Percentiles rank a stretch among this genome's conserved stretches.
phyloP scores from a whole-genome alignment of 228 moss, liverwort and hornwort genomes.

The Sphagnum fallax region DNA sequence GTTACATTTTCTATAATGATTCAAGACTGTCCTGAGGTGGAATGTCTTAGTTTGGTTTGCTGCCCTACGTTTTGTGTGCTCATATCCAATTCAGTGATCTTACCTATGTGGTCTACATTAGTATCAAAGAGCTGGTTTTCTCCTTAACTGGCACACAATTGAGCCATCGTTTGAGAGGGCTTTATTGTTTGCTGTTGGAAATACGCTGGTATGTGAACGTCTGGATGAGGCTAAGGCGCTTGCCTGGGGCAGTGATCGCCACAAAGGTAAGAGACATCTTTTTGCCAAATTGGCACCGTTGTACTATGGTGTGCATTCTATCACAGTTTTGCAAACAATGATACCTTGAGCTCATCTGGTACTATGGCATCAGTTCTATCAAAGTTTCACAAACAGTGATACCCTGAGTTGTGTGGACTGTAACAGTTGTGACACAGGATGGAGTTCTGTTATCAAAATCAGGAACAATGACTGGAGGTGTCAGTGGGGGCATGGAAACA shows the following conservation, averaged over 20 bases:
- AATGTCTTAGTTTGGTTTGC: too few relatives aligned
- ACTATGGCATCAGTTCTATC: too few relatives aligned
- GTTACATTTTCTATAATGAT: too few relatives aligned
- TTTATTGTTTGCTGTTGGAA: slow-evolving; percentile 81
- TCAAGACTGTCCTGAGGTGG: too few relatives aligned
- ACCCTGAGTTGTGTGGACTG: slow-evolving; percentile 5
- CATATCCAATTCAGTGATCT: too few relatives aligned
- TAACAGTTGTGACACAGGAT: slow-evolving; percentile 82
- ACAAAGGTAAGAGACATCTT: slow-evolving; percentile 55
- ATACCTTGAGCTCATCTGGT: too few relatives aligned
- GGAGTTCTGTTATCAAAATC: slow-evolving; percentile 84
- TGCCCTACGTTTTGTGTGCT: too few relatives aligned
- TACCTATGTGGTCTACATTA: too few relatives aligned
- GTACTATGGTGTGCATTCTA: too few relatives aligned
- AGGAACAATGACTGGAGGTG: slow-evolving; percentile 97
- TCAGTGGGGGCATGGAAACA: slow-evolving; percentile 96
- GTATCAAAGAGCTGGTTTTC: neutral
- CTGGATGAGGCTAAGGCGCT: slow-evolving; percentile 89
- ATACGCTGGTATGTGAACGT: slow-evolving; percentile 82
- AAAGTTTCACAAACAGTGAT: too few relatives aligned
- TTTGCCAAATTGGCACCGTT: neutral
- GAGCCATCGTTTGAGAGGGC: slow-evolving; percentile 87
- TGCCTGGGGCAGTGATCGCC: slow-evolving; percentile 85
- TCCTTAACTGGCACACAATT: slow-evolving; percentile 73
- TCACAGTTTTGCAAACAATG: too few relatives aligned